These are phyloP conservation scores for Babesia caballi DNA, from an alignment of 169 alveolate species.

Conservation along the genomic window DNA sequence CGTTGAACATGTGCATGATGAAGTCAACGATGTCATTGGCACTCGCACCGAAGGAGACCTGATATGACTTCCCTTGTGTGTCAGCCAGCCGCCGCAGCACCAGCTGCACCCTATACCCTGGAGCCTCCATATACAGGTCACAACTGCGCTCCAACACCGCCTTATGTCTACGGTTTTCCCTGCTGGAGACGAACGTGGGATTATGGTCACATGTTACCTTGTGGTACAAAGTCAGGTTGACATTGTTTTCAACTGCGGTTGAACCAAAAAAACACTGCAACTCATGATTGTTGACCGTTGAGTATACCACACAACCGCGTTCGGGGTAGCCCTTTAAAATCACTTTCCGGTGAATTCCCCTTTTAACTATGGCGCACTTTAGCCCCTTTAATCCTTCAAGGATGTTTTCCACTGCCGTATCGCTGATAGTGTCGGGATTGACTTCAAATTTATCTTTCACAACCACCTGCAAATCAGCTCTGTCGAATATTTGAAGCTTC, in stretches of 20 bases:
- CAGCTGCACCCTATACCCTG: background rate
- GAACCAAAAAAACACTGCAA: constrained; percentile 2
- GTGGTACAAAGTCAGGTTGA: background rate
- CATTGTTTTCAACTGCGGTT: background rate
- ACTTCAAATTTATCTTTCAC: background rate
- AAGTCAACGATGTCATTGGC: background rate
- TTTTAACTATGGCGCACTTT: background rate
- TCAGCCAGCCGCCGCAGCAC: background rate
- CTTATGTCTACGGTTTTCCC: background rate
- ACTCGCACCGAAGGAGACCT: constrained; percentile 2
- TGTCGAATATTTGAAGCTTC: background rate
- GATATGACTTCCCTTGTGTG: background rate
- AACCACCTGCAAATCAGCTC: background rate
- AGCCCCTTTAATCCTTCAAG: background rate
- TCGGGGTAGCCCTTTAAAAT: constrained; percentile 1
- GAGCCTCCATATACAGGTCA: background rate
- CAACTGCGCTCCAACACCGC: background rate
- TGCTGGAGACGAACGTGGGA: constrained; percentile 4
- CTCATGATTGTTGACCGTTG: background rate
- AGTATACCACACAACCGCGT: background rate
- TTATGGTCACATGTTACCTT: background rate
- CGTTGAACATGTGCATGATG: background rate
- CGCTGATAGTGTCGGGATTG: background rate
- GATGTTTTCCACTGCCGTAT: background rate
- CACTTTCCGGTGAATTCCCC: background rate